phyloP scores from a whole-genome alignment of 2,329 filamentous ascomycete genomes.

The Aureobasidium sp. region DNA sequence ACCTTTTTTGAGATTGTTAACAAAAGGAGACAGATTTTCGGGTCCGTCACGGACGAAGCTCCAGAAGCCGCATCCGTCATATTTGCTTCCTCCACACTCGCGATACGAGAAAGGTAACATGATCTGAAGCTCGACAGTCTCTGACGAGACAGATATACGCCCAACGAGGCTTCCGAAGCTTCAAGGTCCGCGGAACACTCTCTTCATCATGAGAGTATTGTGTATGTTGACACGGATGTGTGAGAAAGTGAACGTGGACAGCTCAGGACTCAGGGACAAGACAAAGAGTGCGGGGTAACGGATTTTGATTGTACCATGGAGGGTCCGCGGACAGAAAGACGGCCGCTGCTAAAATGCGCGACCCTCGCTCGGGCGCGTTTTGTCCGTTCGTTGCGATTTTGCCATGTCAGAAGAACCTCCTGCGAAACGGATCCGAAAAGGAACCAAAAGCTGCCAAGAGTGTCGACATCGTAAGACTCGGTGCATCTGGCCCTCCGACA shows the following conservation, averaged over 20 bases:
- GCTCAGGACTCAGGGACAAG: too few relatives aligned
- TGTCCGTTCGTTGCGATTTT: neutral
- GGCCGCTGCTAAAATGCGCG: neutral
- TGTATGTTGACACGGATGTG: neutral
- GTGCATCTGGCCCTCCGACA: conserved; percentile 31
- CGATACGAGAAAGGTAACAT: neutral
- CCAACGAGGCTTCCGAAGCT: too few relatives aligned
- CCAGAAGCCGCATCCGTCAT: neutral
- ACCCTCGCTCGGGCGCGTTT: neutral
- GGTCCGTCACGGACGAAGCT: conserved; percentile 12
- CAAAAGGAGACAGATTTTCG: neutral
- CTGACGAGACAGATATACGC: too few relatives aligned
- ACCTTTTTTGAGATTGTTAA: too few relatives aligned
- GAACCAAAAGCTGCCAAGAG: conserved; percentile 35
- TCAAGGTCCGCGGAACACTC: too few relatives aligned
- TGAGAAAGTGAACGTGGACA: neutral
- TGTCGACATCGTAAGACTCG: conserved; percentile 36
- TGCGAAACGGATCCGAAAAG: conserved; percentile 32
- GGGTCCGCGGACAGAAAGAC: conserved; percentile 1
- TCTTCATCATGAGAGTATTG: neutral
- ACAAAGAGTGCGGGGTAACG: neutral
- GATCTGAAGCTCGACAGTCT: neutral
- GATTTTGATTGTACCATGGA: neutral
- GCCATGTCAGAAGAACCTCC: conserved; percentile 18
- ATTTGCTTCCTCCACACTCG: neutral